phyloP scores from a whole-genome alignment of 345 rosid species.

The Passiflora organensis region DNA sequence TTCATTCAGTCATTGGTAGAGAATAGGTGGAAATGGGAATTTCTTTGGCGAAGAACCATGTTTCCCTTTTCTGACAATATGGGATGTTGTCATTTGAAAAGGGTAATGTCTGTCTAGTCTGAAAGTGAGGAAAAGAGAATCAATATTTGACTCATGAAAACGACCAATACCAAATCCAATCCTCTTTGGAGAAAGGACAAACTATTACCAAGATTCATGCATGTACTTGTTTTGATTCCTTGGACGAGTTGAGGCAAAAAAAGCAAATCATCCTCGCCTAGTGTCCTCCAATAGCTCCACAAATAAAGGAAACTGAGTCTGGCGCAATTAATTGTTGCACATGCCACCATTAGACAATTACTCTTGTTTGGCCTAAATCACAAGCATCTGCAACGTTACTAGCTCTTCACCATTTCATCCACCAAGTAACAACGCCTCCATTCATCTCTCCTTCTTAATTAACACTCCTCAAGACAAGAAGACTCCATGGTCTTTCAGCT shows the following conservation, averaged over 20 bases:
- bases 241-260: slow-evolving; percentile 14
- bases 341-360: slow-evolving; percentile 40
- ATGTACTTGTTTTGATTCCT: slow-evolving; percentile 24
- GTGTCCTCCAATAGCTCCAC: slow-evolving; percentile 46
- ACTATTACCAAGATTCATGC: slow-evolving; percentile 21
- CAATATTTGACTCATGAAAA: slow-evolving; percentile 23
- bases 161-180: slow-evolving; percentile 37
- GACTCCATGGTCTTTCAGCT: no score
- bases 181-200: slow-evolving; percentile 26
- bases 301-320: slow-evolving; percentile 39
- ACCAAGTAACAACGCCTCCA: no score
- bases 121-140: neutral
- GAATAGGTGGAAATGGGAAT: no score
- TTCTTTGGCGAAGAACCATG: no score
- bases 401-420: no score
- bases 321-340: slow-evolving; percentile 46
- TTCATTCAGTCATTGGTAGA: no score
- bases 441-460: slow-evolving; percentile 24
- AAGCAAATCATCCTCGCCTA: slow-evolving; percentile 21
- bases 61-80: no score
- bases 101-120: neutral
- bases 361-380: slow-evolving; percentile 27
- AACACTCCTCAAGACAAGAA: slow-evolving; percentile 7
- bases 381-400: slow-evolving; percentile 41
- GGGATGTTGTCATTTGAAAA: no score